Percentiles rank a stretch among this genome's conserved stretches.
These are phyloP conservation scores for Davidsoniella virescens DNA, from an alignment of 2,329 filamentous ascomycete genomes.

Conservation along the genomic window DNA sequence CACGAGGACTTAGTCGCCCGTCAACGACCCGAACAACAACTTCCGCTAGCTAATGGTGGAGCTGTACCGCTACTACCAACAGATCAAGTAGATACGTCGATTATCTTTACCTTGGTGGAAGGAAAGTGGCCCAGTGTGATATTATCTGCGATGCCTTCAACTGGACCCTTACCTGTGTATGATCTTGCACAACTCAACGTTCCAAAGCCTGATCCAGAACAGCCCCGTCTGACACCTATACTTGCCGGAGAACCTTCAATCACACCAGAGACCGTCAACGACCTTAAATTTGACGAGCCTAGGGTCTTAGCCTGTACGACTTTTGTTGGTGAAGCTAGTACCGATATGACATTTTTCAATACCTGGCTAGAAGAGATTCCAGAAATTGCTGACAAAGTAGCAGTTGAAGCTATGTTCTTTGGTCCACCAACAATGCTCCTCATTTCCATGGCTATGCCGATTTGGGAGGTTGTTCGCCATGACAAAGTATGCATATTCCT, in stretches of 20 bases:
- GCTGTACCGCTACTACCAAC: conserved; percentile 18
- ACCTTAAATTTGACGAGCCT: conserved; percentile 44
- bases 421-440: conserved; percentile 50
- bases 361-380: conserved; percentile 48
- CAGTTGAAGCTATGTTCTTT: conserved; percentile 51
- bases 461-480: conserved; percentile 49
- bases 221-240: conserved; percentile 1
- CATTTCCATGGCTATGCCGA: conserved; percentile 46
- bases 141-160: conserved; percentile 2
- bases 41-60: conserved; percentile 30
- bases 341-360: conserved; percentile 49
- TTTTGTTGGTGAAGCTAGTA: conserved; percentile 47
- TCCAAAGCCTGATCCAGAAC: conserved; percentile 9
- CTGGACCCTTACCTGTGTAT: not conserved
- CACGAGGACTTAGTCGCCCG: conserved; percentile 37
- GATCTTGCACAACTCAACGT: conserved; percentile 10
- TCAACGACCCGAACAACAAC: conserved; percentile 28
- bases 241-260: conserved; percentile 24
- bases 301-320: conserved; percentile 51
- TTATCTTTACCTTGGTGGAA: conserved; percentile 39
- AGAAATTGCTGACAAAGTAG: conserved; percentile 38
- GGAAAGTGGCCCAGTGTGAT: conserved; percentile 28
- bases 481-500: conserved; percentile 51
- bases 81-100: conserved; percentile 24
- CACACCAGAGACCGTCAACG: conserved; percentile 31